Evolutionary conservation across 2,329 filamentous ascomycete genomes (phyloP).

Genomic region (Calonectria pseudoreteaudii): DNA sequence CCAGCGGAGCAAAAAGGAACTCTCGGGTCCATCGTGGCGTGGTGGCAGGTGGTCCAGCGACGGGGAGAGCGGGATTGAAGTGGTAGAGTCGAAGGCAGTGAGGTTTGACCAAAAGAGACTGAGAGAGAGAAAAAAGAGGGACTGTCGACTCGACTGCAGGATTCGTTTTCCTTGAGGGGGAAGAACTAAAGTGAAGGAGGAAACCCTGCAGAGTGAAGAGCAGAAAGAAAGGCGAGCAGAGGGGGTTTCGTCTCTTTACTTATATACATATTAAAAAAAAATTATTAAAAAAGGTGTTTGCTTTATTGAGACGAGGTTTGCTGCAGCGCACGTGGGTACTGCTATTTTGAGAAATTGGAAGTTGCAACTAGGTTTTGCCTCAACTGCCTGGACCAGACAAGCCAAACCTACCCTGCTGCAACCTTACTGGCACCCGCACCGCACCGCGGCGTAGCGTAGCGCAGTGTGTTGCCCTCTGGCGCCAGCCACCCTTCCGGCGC

Average conservation of each 20-base stretch:
- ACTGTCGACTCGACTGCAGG: slow-evolving; percentile 32
- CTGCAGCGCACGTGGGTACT: background rate
- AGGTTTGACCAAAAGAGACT: slow-evolving; percentile 18
- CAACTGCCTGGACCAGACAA: background rate
- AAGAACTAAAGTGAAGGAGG: slow-evolving; percentile 1
- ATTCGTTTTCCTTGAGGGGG: slow-evolving; percentile 15
- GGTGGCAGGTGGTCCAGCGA: slow-evolving; percentile 13
- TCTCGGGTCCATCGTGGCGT: slow-evolving; percentile 29
- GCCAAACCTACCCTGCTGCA: background rate
- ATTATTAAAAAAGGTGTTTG: too few species aligned
- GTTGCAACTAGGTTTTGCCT: background rate
- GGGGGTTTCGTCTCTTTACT: background rate
- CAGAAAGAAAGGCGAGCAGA: background rate
- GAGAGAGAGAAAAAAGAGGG: background rate
- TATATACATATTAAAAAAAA: slow-evolving; percentile 17
- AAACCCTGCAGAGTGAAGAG: slow-evolving; percentile 26
- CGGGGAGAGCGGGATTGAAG: slow-evolving; percentile 14
- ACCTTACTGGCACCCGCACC: too few species aligned
- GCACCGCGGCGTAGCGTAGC: background rate
- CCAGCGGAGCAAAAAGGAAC: slow-evolving; percentile 17
- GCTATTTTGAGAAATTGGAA: background rate
- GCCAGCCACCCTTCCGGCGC: background rate
- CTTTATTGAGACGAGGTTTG: background rate
- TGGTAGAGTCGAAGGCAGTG: slow-evolving; percentile 9
- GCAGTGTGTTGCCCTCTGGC: too few species aligned